Conservation (phyloP, 1,284 basidiomycete genomes). For the Puccinia triticina region DNA sequence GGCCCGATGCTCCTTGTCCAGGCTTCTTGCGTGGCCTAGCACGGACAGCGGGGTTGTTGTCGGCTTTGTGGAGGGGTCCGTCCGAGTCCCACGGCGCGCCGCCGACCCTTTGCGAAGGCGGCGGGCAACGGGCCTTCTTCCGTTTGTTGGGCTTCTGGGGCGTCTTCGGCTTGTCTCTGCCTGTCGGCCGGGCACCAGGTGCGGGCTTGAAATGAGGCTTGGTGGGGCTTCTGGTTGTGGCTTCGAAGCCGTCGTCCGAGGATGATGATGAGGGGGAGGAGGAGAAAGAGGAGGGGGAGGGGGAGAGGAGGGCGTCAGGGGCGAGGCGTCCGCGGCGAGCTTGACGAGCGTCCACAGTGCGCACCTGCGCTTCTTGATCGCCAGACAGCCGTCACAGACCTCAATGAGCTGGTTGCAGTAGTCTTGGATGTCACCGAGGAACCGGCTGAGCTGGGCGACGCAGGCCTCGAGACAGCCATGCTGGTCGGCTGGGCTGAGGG, state of each 20-base stretch:
- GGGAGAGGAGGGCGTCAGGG: background rate
- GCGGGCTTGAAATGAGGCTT: no score
- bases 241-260: no score
- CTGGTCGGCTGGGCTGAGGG: background rate
- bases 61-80: no score
- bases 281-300: constrained; percentile 4
- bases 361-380: constrained; percentile 36
- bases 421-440: constrained; percentile 35
- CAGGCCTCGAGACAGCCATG: background rate
- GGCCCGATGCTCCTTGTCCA: background rate
- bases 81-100: no score
- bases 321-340: background rate
- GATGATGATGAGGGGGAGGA: background rate
- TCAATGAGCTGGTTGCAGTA: constrained; percentile 23
- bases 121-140: no score
- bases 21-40: no score
- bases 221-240: no score
- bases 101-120: no score
- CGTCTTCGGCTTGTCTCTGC: no score
- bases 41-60: no score
- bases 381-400: constrained; percentile 33
- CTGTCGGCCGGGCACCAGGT: no score
- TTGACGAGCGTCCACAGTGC: constrained; percentile 37
- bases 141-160: no score
- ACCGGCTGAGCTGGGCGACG: background rate